phyloP scores from a whole-genome alignment of 106 monocot genomes.

The Dendrobium huoshanense region DNA sequence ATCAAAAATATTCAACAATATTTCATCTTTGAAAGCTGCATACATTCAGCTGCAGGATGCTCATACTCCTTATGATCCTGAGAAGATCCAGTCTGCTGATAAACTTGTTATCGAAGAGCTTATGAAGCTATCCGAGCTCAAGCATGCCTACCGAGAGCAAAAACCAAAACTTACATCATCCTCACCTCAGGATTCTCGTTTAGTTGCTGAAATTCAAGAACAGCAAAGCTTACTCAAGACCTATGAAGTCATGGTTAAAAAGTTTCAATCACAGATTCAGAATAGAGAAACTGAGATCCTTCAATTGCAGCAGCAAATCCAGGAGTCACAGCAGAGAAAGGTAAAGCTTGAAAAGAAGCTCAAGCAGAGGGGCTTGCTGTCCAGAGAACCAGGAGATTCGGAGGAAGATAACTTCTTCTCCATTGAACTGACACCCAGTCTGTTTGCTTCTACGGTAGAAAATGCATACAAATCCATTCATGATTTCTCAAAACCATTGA shows the following conservation, averaged over 20 bases:
- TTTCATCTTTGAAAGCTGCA: slow-evolving; percentile 60
- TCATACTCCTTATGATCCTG: slow-evolving; percentile 60
- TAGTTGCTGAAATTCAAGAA: slow-evolving; percentile 81
- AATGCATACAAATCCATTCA: slow-evolving; percentile 55
- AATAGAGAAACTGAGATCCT: slow-evolving; percentile 70
- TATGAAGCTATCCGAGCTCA: slow-evolving; percentile 41
- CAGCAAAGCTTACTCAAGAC: slow-evolving; percentile 77
- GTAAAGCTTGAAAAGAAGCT: slow-evolving; percentile 50
- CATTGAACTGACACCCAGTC: slow-evolving; percentile 21
- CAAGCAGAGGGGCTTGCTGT: slow-evolving; percentile 17
- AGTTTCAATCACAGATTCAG: slow-evolving; percentile 92
- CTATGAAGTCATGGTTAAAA: slow-evolving; percentile 29
- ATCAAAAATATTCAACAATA: slow-evolving; percentile 62
- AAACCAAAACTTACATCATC: slow-evolving; percentile 24
- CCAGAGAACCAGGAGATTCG: slow-evolving; percentile 1
- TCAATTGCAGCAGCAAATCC: slow-evolving; percentile 73
- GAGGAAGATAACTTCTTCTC: slow-evolving; percentile 23
- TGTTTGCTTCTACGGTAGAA: slow-evolving; percentile 33
- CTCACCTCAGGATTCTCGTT: slow-evolving; percentile 21
- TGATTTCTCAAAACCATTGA: slow-evolving; percentile 71
- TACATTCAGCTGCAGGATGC: slow-evolving; percentile 73
- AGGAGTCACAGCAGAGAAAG: slow-evolving; percentile 70
- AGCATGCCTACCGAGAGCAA: slow-evolving; percentile 36
- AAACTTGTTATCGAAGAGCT: slow-evolving; percentile 28
- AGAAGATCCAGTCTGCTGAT: slow-evolving; percentile 54